These are phyloP conservation scores for Oryza punctata DNA, from an alignment of 176 grass and related monocot genomes.

Conservation along the genomic window DNA sequence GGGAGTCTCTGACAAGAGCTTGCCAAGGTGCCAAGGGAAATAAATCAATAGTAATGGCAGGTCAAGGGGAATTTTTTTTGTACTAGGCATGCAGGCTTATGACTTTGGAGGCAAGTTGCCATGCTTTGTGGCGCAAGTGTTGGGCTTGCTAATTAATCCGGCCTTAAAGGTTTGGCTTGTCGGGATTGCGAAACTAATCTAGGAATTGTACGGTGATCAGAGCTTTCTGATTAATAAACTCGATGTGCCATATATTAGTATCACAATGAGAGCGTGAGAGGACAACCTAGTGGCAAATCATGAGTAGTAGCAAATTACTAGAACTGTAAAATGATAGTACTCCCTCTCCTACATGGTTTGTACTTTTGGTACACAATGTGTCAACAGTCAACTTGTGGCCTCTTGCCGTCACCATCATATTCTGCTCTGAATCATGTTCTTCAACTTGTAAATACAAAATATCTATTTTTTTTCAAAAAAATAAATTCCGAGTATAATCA, in stretches of 20 bases:
- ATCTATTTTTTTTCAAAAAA: too few relatives aligned
- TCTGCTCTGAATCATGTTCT: background rate
- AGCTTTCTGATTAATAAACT: background rate
- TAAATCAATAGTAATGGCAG: background rate
- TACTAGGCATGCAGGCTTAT: background rate
- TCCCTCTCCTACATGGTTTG: too few relatives aligned
- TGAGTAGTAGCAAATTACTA: background rate
- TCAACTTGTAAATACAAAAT: background rate
- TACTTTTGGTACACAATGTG: background rate
- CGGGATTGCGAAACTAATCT: constrained; percentile 45
- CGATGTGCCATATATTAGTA: background rate
- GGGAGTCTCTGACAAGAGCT: background rate
- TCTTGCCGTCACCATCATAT: background rate
- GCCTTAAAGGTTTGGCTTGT: constrained; percentile 17
- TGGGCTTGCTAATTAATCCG: constrained; percentile 13
- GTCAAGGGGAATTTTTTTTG: constrained; percentile 7
- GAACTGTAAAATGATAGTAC: background rate
- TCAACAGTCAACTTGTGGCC: background rate
- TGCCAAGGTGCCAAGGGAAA: background rate
- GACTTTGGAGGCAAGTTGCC: constrained; percentile 30
- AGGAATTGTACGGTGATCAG: background rate
- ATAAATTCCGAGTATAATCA: background rate
- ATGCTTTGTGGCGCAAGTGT: constrained; percentile 42
- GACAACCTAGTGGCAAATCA: background rate
- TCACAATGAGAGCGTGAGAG: background rate